A percentile compares a stretch with the other conserved stretches of the same genome.
These are phyloP conservation scores for Protomyces inouyei DNA, from an alignment of 1,139 yeast species.

Conservation along the genomic window DNA sequence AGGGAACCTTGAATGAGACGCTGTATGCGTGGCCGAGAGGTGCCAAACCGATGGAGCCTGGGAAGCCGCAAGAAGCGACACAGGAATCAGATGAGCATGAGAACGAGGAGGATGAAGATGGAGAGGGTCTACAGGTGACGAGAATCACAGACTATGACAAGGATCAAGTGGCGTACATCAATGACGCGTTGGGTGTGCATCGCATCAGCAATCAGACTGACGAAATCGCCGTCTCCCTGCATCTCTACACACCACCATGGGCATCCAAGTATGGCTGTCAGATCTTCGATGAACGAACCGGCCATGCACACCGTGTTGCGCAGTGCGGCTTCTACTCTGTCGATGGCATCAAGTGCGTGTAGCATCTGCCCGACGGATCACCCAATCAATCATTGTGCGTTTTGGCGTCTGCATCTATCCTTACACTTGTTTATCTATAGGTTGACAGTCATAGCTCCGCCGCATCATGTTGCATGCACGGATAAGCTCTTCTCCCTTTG, in stretches of 20 bases:
- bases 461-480: neutral
- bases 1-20: constrained; percentile 57
- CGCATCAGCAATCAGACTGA: constrained; percentile 53
- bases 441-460: too few species aligned
- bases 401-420: too few species aligned
- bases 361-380: neutral
- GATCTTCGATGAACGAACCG: constrained; percentile 19
- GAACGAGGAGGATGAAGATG: constrained; percentile 7
- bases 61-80: constrained; percentile 2
- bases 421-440: neutral
- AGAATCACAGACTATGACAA: constrained; percentile 41
- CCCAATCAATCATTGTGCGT: too few species aligned
- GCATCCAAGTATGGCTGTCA: constrained; percentile 46
- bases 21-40: constrained; percentile 53
- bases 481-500: neutral
- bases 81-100: neutral
- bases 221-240: constrained; percentile 61
- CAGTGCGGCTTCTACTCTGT: constrained; percentile 24
- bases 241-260: constrained; percentile 73
- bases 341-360: constrained; percentile 6
- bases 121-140: constrained; percentile 33
- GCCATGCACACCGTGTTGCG: constrained; percentile 12
- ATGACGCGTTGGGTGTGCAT: constrained; percentile 64
- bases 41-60: constrained; percentile 29
- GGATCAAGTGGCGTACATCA: constrained; percentile 52